phyloP scores from a whole-genome alignment of 2,329 filamentous ascomycete genomes.

The Epichloe elymi region DNA sequence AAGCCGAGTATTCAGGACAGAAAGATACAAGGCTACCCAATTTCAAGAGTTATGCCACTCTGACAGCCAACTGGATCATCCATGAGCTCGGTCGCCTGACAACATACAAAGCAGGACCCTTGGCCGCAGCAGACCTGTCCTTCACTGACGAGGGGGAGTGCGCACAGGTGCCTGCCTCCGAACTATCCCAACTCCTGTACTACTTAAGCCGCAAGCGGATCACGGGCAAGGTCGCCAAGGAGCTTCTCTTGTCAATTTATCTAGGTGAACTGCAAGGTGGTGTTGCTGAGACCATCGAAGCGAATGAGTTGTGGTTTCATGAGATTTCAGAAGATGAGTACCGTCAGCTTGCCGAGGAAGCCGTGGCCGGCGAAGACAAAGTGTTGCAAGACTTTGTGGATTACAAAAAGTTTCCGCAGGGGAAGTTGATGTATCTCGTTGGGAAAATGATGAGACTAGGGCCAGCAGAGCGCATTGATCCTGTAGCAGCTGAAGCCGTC shows the following conservation, averaged over 20 bases:
- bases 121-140: slow-evolving; percentile 17
- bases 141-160: slow-evolving; percentile 36
- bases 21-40: slow-evolving; percentile 10
- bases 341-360: slow-evolving; percentile 28
- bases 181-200: slow-evolving; percentile 38
- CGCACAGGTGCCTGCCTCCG: slow-evolving; percentile 28
- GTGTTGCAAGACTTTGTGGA: slow-evolving; percentile 32
- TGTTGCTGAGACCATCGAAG: slow-evolving; percentile 32
- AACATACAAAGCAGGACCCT: slow-evolving; percentile 29
- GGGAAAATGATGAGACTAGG: slow-evolving; percentile 45
- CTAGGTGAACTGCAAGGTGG: slow-evolving; percentile 30
- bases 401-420: slow-evolving; percentile 35
- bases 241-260: slow-evolving; percentile 40
- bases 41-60: slow-evolving; percentile 26
- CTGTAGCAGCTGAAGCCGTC: slow-evolving; percentile 33
- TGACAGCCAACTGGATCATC: slow-evolving; percentile 54
- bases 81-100: slow-evolving; percentile 62
- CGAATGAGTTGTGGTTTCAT: slow-evolving; percentile 39
- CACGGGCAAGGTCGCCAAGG: slow-evolving; percentile 44
- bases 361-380: slow-evolving; percentile 31
- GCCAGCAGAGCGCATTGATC: slow-evolving; percentile 41
- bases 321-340: slow-evolving; percentile 38
- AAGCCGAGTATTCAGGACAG: slow-evolving; percentile 7
- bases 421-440: slow-evolving; percentile 48
- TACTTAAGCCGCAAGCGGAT: slow-evolving; percentile 36